A percentile compares a stretch with the other conserved stretches of the same genome.
phyloP scores from a whole-genome alignment of 2,329 filamentous ascomycete species.

The Calonectria henricotiae region DNA sequence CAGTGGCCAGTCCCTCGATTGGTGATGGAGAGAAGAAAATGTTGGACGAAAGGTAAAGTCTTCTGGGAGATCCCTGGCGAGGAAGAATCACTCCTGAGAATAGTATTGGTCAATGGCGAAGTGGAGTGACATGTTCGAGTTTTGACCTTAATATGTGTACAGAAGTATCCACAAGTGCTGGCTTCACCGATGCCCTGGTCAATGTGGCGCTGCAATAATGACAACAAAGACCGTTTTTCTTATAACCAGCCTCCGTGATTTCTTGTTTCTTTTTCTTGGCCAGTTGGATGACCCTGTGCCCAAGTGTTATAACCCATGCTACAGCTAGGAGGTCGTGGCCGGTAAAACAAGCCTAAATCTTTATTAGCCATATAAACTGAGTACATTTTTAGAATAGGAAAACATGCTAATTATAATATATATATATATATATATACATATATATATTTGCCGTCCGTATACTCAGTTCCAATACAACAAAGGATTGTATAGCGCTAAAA shows the following conservation, averaged over 20 bases:
- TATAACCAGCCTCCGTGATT: neutral
- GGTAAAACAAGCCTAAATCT: too few species aligned
- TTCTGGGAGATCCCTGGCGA: neutral
- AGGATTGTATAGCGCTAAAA: too few species aligned
- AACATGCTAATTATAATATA: too few species aligned
- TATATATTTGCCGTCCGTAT: too few species aligned
- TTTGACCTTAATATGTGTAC: neutral
- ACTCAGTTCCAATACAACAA: too few species aligned
- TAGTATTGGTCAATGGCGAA: neutral
- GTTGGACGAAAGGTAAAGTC: neutral
- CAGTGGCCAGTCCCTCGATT: neutral
- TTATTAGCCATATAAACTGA: too few species aligned
- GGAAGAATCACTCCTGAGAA: neutral
- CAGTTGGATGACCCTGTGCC: too few species aligned
- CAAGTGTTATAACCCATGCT: constrained; percentile 21
- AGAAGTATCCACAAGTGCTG: neutral
- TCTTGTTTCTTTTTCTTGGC: too few species aligned
- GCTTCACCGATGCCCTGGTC: constrained; percentile 2
- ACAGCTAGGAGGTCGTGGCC: too few species aligned
- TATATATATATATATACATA: too few species aligned
- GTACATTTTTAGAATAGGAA: too few species aligned
- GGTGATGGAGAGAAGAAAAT: neutral
- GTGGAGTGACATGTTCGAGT: neutral
- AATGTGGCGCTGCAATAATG: neutral
- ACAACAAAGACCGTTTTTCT: neutral